Percentiles rank a stretch among this genome's conserved stretches.
phyloP scores from a whole-genome alignment of 1,139 yeast species.

The Yamadazyma diospyri region DNA sequence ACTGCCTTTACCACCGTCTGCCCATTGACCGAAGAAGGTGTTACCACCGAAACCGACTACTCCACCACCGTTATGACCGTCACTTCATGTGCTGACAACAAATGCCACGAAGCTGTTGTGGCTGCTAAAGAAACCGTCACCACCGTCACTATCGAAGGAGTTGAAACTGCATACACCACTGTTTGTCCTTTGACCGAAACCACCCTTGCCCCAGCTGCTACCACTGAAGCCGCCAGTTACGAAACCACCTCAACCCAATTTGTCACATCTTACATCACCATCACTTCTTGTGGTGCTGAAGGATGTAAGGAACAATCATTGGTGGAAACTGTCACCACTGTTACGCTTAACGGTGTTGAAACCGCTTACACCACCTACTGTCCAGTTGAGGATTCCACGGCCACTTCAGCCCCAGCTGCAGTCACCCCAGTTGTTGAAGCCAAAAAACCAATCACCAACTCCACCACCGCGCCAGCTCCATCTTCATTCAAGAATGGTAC shows the following conservation, averaged over 20 bases:
- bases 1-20: conserved; percentile 35
- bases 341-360: conserved; percentile 20
- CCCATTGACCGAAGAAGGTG: conserved; percentile 18
- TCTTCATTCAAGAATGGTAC: conserved; percentile 5
- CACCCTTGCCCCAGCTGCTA: conserved; percentile 12
- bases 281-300: conserved; percentile 16
- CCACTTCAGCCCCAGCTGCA: conserved; percentile 12
- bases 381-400: conserved; percentile 19
- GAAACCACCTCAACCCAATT: conserved; percentile 15
- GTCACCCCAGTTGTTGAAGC: conserved; percentile 2
- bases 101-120: conserved; percentile 20
- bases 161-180: conserved; percentile 25
- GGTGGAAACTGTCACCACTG: conserved; percentile 19
- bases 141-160: conserved; percentile 41
- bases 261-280: conserved; percentile 15
- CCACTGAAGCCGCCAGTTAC: conserved; percentile 11
- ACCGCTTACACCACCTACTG: conserved; percentile 32
- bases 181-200: conserved; percentile 10
- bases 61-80: conserved; percentile 16
- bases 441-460: background rate
- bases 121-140: conserved; percentile 27
- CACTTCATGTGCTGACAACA: conserved; percentile 16
- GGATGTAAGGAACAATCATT: conserved; percentile 14
- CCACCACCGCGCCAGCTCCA: conserved; percentile 5
- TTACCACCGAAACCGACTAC: conserved; percentile 19